Conservation (phyloP, 2,329 filamentous ascomycete genomes). For the Ascosphaera apis region DNA sequence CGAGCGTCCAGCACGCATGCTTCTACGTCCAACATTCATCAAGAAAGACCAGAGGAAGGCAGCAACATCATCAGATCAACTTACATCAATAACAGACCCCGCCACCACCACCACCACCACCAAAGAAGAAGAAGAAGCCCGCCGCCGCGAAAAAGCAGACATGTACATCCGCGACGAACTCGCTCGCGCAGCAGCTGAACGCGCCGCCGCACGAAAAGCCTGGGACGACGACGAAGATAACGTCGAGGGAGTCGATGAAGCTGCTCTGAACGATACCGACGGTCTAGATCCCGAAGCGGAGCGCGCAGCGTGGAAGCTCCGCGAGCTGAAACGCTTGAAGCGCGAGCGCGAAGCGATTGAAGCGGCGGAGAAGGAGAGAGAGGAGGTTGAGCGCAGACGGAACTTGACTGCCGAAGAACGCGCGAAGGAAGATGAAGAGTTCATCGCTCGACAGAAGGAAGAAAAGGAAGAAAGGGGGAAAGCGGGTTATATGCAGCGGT, state of each 20-base stretch:
- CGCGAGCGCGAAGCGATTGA: conserved; percentile 71
- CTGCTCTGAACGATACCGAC: conserved; percentile 74
- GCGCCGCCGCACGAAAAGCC: conserved; percentile 53
- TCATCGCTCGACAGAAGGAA: conserved; percentile 53
- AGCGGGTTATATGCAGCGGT: conserved; percentile 82
- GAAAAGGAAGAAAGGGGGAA: conserved; percentile 54
- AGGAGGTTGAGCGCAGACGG: conserved; percentile 68
- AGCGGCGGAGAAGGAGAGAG: conserved; percentile 58
- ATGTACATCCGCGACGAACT: conserved; percentile 74
- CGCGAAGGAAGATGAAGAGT: conserved; percentile 59
- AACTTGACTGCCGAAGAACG: conserved; percentile 75
- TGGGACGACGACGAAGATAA: conserved; percentile 57
- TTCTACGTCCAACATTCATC: conserved; percentile 44
- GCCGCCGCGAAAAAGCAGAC: conserved; percentile 43
- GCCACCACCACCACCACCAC: conserved; percentile 12
- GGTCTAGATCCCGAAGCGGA: conserved; percentile 70
- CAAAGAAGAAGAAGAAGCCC: conserved; percentile 23
- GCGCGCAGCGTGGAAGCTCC: conserved; percentile 76
- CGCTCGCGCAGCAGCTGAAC: conserved; percentile 53
- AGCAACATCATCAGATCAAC: conserved; percentile 8
- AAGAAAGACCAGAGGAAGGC: conserved; percentile 36
- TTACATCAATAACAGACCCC: conserved; percentile 6
- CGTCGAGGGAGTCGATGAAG: conserved; percentile 40
- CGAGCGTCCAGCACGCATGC: conserved; percentile 30
- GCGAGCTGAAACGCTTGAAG: conserved; percentile 73